Evolutionary conservation across 1,139 yeast species (phyloP).

Genomic region (Magnusiomyces fungicola): DNA sequence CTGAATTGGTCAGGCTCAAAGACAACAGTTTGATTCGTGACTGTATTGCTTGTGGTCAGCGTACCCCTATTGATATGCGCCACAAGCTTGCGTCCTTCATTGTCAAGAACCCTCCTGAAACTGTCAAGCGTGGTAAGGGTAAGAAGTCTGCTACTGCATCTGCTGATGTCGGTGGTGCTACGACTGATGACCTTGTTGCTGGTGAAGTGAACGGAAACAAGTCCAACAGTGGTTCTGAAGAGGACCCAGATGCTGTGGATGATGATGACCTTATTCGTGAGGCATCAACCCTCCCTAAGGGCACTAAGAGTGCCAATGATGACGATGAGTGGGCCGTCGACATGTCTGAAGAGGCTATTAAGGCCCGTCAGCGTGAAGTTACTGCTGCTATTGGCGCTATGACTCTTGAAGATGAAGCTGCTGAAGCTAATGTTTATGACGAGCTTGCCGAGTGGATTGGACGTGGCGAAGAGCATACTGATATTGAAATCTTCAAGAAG

Average conservation of each 20-base stretch:
- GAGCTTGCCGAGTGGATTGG: conserved; percentile 90
- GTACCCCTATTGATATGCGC: conserved; percentile 76
- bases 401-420: conserved; percentile 36
- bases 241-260: conserved; percentile 44
- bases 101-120: conserved; percentile 84
- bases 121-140: conserved; percentile 42
- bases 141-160: conserved; percentile 82
- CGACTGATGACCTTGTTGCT: conserved; percentile 53
- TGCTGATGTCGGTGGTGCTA: conserved; percentile 78
- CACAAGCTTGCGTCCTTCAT: conserved; percentile 83
- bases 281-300: conserved; percentile 58
- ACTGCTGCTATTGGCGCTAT: conserved; percentile 48
- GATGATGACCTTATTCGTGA: conserved; percentile 77
- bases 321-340: conserved; percentile 99
- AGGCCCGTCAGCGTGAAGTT: conserved; percentile 82
- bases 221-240: conserved; percentile 29
- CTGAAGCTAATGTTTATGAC: conserved; percentile 40
- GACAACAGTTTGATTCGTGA: conserved; percentile 78
- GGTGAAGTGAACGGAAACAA: conserved; percentile 27
- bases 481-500: conserved; percentile 87
- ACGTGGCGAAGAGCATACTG: conserved; percentile 59
- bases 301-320: conserved; percentile 36
- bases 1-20: conserved; percentile 77
- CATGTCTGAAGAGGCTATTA: conserved; percentile 94
- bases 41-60: conserved; percentile 97